Conservation (phyloP, 306 rosid genomes). For the Prunus persica region Prunus_persica_NCBIv2 NC_034013.1:17058001-17058500, state of each 20-base stretch:
- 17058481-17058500: conserved; percentile 69
- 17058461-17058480: conserved; percentile 57
- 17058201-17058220: conserved; percentile 97
- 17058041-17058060: conserved; percentile 75
- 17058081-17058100: conserved; percentile 61
- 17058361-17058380: conserved; percentile 85
- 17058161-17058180: conserved; percentile 67
- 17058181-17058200: conserved; percentile 85
- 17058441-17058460: conserved; percentile 76
- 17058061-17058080: conserved; percentile 44
- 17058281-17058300: conserved; percentile 90
- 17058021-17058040: conserved; percentile 81
- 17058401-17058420: conserved; percentile 72
- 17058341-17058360: conserved; percentile 81
- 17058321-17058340: conserved; percentile 93
- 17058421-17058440: conserved; percentile 75
- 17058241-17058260: conserved; percentile 68
- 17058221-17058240: conserved; percentile 97
- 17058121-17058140: conserved; percentile 71
- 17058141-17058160: conserved; percentile 78
- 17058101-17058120: conserved; percentile 50
- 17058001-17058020: conserved; percentile 78
- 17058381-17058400: conserved; percentile 94
- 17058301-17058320: conserved; percentile 77
- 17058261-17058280: conserved; percentile 89